Evolutionary conservation across 2,329 filamentous ascomycete species (phyloP), one percentile per base, ranked within the genome.

Genomic region (Aciculosporium take): DNA sequence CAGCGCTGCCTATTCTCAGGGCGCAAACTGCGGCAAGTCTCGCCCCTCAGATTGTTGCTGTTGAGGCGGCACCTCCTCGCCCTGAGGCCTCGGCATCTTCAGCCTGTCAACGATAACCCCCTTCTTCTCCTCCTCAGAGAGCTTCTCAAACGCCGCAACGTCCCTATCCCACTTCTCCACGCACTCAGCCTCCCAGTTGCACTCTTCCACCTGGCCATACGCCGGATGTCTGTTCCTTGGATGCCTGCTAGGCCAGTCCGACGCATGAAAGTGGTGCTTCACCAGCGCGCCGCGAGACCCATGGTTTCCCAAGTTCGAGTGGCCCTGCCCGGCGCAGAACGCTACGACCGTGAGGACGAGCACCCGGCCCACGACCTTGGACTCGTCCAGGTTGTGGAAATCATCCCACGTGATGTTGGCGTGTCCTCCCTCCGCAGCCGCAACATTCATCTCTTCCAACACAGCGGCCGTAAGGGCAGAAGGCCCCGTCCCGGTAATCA

Each of bases 211-310:
- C 56, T 81, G 76, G 5, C 77, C 79, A 51, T 78, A 82, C 40
- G 77, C 72, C 1, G 79, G 78, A 54, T 84, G 80, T 36, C 66
- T 76, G 60, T 71, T 81, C 24, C 80, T 67, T 1, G 75, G 78
- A 53, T 84, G 80, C 3, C 66, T 65, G 40, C 69, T 72, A 2
- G 79, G 81, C 81, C 81, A 84, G 45, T 75, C 72, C 1, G 79
- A 84, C 1, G 81, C 81, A 56, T 84, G 81, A 52, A 83, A 85
- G 56, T 84, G 79, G 54, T 85, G 81, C 56, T 78, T 81, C 20
- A 84, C 79, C 1, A 84, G 64, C 2, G 81, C 80, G 17, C 69
- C 69, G 39, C 76, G 67, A 1, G 78, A 68, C 39, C 79, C 70
- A 56, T 84, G 80, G 51, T 79, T 83, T 12, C 79, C 79, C 0